Percentiles rank a stretch among this genome's conserved stretches.
Conservation (phyloP, 495 filamentous ascomycete species). For the Penicillium diatomitis region DNA sequence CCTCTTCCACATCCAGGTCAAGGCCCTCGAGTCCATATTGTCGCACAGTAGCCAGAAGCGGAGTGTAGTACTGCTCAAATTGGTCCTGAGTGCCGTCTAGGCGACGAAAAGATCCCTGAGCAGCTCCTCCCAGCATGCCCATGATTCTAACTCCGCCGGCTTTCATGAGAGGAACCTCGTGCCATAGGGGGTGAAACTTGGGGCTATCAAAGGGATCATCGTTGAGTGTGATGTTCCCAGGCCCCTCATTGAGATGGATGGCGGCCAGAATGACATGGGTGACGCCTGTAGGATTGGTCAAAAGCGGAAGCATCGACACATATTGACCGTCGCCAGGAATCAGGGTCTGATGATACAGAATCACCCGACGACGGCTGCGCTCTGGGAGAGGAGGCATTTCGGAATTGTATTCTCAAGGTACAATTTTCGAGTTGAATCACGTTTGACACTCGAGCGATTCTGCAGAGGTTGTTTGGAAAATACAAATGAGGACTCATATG, state of each 20-base stretch:
- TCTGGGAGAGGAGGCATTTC: slow-evolving; percentile 29
- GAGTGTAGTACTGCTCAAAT: slow-evolving; percentile 61
- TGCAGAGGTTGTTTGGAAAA: too few species aligned
- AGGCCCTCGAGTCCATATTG: slow-evolving; percentile 56
- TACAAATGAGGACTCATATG: too few species aligned
- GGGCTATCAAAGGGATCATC: slow-evolving; percentile 55
- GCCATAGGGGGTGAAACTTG: slow-evolving; percentile 55
- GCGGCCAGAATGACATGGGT: slow-evolving; percentile 75
- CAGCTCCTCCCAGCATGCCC: slow-evolving; percentile 78
- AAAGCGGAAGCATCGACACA: slow-evolving; percentile 62
- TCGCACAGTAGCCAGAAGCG: slow-evolving; percentile 50
- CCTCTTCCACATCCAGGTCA: slow-evolving; percentile 79
- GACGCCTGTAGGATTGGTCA: slow-evolving; percentile 47
- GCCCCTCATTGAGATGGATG: slow-evolving; percentile 63
- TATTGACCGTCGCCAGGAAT: slow-evolving; percentile 41
- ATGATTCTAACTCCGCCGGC: slow-evolving; percentile 58
- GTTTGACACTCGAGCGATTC: too few species aligned
- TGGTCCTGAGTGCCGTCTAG: slow-evolving; percentile 47
- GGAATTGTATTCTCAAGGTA: background rate
- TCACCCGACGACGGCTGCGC: slow-evolving; percentile 36
- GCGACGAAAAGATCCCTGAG: slow-evolving; percentile 55
- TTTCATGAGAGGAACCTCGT: slow-evolving; percentile 57
- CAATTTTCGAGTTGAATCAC: background rate
- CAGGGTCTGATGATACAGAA: slow-evolving; percentile 69
- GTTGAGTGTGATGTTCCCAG: slow-evolving; percentile 59